phyloP scores from a whole-genome alignment of 768 basidiomycete species.

The Coprinopsis sp. region DNA sequence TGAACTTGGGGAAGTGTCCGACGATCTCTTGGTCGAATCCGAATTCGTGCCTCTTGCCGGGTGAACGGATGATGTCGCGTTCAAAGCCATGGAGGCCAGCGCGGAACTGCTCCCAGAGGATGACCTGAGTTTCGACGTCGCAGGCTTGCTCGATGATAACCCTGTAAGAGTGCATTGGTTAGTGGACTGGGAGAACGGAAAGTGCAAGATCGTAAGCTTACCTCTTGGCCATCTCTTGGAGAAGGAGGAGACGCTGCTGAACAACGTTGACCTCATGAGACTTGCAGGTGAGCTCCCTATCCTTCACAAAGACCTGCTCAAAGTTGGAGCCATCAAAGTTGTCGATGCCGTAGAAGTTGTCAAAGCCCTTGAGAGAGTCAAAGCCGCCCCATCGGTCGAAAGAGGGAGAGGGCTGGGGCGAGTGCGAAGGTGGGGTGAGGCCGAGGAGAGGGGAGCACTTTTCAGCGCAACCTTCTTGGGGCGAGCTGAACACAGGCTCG shows the following conservation, averaged over 20 bases:
- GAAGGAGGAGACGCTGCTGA: conserved; percentile 37
- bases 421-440: background rate
- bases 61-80: conserved; percentile 26
- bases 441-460: background rate
- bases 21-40: conserved; percentile 30
- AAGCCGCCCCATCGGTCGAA: conserved; percentile 34
- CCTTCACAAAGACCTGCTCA: conserved; percentile 23
- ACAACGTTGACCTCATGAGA: conserved; percentile 25
- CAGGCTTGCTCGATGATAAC: conserved; percentile 29
- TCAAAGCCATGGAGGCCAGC: conserved; percentile 25
- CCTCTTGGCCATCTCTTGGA: conserved; percentile 37
- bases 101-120: conserved; percentile 33
- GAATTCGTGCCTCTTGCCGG: conserved; percentile 23
- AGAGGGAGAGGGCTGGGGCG: no score
- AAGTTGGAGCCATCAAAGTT: conserved; percentile 30
- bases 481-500: no score
- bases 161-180: conserved; percentile 15
- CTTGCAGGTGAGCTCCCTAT: conserved; percentile 26
- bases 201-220: conserved; percentile 11
- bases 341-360: conserved; percentile 34
- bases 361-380: conserved; percentile 27
- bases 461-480: background rate
- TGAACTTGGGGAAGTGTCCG: conserved; percentile 24
- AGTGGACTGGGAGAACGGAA: background rate
- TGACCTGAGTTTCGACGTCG: conserved; percentile 33